Conservation (phyloP, 2,329 filamentous ascomycete genomes). For the Epichloe brachyelytri region DNA sequence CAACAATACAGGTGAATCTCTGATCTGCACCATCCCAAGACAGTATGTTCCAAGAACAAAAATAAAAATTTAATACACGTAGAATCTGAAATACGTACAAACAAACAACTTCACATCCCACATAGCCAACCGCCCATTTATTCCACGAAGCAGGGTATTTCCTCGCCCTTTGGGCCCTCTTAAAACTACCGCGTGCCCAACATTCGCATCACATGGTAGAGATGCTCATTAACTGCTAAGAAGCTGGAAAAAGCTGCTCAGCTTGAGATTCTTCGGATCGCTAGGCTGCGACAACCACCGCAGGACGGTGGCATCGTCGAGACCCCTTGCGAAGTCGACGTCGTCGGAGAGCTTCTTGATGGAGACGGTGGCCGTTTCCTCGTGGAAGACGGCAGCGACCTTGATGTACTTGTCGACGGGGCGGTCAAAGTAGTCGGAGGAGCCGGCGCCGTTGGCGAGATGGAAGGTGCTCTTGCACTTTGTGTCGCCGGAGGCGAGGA, state of each 20-base stretch:
- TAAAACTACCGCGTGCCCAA: not conserved
- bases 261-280: slow-evolving; percentile 1
- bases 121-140: too few relatives aligned
- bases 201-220: not conserved
- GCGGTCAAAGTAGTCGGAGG: slow-evolving; percentile 59
- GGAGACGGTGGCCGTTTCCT: slow-evolving; percentile 35
- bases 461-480: slow-evolving; percentile 62
- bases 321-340: slow-evolving; percentile 26
- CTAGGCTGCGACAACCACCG: slow-evolving; percentile 17
- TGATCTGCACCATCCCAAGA: not conserved
- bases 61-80: not conserved
- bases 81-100: not conserved
- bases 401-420: slow-evolving; percentile 48
- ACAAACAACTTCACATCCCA: not conserved
- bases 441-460: slow-evolving; percentile 47
- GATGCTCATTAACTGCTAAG: too few relatives aligned
- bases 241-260: slow-evolving; percentile 14
- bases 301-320: slow-evolving; percentile 26
- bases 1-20: not conserved
- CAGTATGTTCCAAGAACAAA: not conserved
- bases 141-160: too few relatives aligned
- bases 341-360: slow-evolving; percentile 38
- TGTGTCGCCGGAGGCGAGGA: slow-evolving; percentile 50
- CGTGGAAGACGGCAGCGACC: slow-evolving; percentile 49
- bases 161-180: too few relatives aligned